A percentile compares a stretch with the other conserved stretches of the same genome.
These are phyloP conservation scores for Solanum clarkiae DNA, from an alignment of 257 asterid genomes.

Conservation along the genomic window DNA sequence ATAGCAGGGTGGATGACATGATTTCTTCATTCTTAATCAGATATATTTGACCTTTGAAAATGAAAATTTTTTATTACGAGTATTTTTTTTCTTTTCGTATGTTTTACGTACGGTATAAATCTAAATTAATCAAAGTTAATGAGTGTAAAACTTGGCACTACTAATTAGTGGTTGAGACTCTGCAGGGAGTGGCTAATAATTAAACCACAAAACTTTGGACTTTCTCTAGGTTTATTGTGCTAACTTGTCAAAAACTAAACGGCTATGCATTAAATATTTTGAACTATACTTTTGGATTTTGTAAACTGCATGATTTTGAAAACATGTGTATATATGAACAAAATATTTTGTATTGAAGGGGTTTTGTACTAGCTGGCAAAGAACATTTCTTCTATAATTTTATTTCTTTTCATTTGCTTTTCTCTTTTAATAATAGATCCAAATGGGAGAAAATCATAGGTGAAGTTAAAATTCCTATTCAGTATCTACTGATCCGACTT, in stretches of 20 bases:
- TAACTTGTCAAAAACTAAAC: neutral
- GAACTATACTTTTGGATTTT: neutral
- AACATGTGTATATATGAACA: neutral
- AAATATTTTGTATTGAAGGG: neutral
- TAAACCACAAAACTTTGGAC: neutral
- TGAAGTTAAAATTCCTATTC: neutral
- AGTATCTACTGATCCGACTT: neutral
- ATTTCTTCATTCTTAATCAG: neutral
- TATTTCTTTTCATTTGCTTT: neutral
- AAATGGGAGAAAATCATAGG: neutral
- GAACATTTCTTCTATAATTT: neutral
- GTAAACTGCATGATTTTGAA: neutral
- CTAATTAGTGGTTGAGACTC: neutral
- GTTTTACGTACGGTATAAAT: accelerated
- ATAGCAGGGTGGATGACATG: neutral
- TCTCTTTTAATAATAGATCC: neutral
- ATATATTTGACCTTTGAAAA: neutral
- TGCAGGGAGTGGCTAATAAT: neutral
- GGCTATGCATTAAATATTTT: neutral
- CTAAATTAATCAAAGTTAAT: neutral
- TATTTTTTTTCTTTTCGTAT: neutral
- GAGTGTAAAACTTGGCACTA: neutral
- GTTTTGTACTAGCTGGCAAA: neutral
- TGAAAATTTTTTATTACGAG: neutral
- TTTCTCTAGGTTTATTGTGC: neutral